These are phyloP conservation scores for Neospora caninum DNA, from an alignment of 169 alveolate genomes.

Conservation along the genomic window DNA sequence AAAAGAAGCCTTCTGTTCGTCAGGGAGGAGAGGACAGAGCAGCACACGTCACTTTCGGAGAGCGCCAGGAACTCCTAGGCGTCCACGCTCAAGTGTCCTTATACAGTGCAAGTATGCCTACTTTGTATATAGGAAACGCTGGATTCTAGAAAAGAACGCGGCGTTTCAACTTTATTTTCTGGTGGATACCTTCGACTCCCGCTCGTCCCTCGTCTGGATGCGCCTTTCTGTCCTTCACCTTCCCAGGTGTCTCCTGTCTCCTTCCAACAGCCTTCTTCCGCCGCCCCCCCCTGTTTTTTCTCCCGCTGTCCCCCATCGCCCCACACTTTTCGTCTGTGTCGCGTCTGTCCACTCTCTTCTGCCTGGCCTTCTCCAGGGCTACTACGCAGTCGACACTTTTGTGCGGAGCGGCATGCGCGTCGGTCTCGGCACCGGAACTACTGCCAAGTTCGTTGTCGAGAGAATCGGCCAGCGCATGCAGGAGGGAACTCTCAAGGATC, in stretches of 20 bases:
- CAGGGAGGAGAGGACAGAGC: not conserved
- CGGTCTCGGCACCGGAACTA: constrained; percentile 87
- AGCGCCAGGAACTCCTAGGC: not conserved
- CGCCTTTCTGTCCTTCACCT: no score
- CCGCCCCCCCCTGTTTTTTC: not conserved
- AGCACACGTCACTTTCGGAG: not conserved
- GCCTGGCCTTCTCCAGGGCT: constrained; percentile 31
- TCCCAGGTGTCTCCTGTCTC: not conserved
- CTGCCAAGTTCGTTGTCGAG: constrained; percentile 82
- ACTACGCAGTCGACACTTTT: constrained; percentile 83
- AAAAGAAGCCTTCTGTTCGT: not conserved
- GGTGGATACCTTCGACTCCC: no score
- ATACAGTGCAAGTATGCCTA: not conserved
- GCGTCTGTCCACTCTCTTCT: not conserved
- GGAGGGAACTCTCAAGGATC: constrained; percentile 73
- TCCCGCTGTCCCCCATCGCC: not conserved
- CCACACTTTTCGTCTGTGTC: not conserved
- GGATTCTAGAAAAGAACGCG: not conserved
- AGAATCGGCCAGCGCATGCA: constrained; percentile 76
- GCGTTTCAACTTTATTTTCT: not conserved
- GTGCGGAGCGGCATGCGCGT: constrained; percentile 78
- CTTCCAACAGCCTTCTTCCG: no score
- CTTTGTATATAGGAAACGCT: not conserved
- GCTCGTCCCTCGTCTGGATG: no score
- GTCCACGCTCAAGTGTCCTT: not conserved